A percentile compares a stretch with the other conserved stretches of the same genome.
phyloP scores from a whole-genome alignment of 2,329 filamentous ascomycete genomes.

The Fusarium torulosum region DNA sequence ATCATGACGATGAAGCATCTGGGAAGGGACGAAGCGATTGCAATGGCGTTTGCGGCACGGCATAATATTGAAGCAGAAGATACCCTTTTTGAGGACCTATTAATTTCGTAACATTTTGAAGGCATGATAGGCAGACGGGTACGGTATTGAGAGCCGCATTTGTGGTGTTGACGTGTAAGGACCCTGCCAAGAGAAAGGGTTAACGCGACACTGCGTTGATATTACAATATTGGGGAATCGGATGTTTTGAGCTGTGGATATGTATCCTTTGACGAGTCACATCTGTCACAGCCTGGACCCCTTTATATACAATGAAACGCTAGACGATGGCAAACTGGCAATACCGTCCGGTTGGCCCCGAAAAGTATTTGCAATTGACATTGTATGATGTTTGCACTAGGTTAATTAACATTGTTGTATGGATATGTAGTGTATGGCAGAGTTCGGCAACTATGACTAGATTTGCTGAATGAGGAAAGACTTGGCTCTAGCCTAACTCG shows the following conservation, averaged over 20 bases:
- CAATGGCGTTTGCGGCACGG: constrained; percentile 37
- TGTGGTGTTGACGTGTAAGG: neutral
- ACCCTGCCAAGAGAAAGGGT: neutral
- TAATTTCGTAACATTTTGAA: constrained; percentile 5
- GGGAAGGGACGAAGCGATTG: constrained; percentile 5
- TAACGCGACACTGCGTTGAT: constrained; percentile 1
- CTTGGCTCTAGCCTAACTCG: constrained; percentile 1
- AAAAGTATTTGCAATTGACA: neutral
- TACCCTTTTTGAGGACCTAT: constrained; percentile 39
- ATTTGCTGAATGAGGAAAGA: constrained; percentile 7
- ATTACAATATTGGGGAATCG: neutral
- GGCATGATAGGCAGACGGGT: neutral
- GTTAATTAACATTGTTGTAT: no score
- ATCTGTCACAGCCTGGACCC: neutral
- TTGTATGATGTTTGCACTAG: neutral
- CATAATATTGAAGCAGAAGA: constrained; percentile 34
- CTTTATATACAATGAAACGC: neutral
- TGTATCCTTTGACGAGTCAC: neutral
- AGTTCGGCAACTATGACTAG: constrained; percentile 10
- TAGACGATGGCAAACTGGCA: neutral
- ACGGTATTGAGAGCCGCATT: neutral
- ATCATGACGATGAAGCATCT: neutral
- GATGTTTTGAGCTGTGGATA: neutral
- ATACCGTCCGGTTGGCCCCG: neutral
- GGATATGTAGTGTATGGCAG: neutral